Base-by-base conservation (phyloP, 192 early-diverging fungal species). In the Lobulomyces angularis region DNA sequence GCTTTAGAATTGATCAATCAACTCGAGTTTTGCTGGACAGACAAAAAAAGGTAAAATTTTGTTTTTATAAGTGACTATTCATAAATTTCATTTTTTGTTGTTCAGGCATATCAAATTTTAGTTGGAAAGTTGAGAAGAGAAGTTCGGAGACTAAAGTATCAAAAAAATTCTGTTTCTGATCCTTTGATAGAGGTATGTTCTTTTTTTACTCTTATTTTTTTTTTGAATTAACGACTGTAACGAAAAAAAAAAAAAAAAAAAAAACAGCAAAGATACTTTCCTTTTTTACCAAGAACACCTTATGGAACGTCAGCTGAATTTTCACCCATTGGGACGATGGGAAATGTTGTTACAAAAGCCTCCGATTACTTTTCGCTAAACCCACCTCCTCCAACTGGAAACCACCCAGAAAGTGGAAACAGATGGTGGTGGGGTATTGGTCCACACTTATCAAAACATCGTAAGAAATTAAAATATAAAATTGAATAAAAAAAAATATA, bases 361-460 rank as follows among this genome's bases (percentile, higher is more conserved):
- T 40, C 50, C 0, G 64, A 66, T 28, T 52, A 53, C 47, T 66
- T 66, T 41, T 50, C 59, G 4, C 31, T 66, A n/a, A 66, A 66
- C 33, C 64, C 64, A 12, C 64, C 64, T 16, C 59, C 59, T 2
- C 54, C 64, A 12, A 66, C 64, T 33, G 64, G 64, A 8, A 66
- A 66, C 32, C 64, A 66, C 41, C 55, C 56, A 17, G 64, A 66
- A 28, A 66, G 64, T 38, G 64, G 64, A 16, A 62, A 62, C 35
- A 3, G 64, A 19, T 66, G 64, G 64, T 66, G 64, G 64, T 66
- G 64, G 64, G 64, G 59, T 24, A 42, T 41, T 24, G 64, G 64
- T 16, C 64, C 64, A 18, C 43, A 50, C 41, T 35, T 58, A 20
- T 48, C 55, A 5, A 41, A 45, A 8, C 64, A 66, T 45, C 41